These are phyloP conservation scores for Alternaria arborescens DNA, from an alignment of 2,329 filamentous ascomycete species.

Conservation along the genomic window DNA sequence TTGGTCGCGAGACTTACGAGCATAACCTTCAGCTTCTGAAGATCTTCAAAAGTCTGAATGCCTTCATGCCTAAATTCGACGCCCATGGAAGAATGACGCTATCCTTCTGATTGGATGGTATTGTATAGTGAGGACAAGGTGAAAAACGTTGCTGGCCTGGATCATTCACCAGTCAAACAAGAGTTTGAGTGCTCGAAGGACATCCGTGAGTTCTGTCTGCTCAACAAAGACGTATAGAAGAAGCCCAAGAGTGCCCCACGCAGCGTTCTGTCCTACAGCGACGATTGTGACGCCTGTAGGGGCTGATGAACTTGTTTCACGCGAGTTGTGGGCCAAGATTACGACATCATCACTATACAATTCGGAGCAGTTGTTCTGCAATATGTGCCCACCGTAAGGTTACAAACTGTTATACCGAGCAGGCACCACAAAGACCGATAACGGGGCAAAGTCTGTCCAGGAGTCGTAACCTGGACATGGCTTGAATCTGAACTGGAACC, in stretches of 20 bases:
- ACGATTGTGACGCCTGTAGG: too few relatives aligned
- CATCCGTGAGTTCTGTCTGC: constrained; percentile 33
- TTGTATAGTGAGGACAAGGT: constrained; percentile 38
- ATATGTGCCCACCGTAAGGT: too few relatives aligned
- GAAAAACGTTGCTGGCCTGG: constrained; percentile 37
- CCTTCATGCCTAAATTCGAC: constrained; percentile 24
- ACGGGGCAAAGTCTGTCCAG: neutral
- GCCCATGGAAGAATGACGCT: constrained; percentile 29
- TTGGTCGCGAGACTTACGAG: constrained; percentile 54
- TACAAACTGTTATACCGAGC: too few relatives aligned
- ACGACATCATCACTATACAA: too few relatives aligned
- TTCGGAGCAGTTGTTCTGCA: too few relatives aligned
- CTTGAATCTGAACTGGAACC: neutral
- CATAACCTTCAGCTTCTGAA: constrained; percentile 44
- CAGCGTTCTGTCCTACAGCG: too few relatives aligned
- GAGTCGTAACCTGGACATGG: neutral
- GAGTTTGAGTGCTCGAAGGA: constrained; percentile 33
- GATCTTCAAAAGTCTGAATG: constrained; percentile 35
- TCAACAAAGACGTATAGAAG: too few relatives aligned
- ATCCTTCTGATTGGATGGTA: constrained; percentile 41
- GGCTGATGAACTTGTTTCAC: too few relatives aligned
- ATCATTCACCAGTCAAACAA: constrained; percentile 36
- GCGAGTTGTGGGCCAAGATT: too few relatives aligned
- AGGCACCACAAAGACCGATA: too few relatives aligned
- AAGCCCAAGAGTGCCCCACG: too few relatives aligned